Conservation (phyloP, 78 protist genomes). For the Protostelium mycophagum region DNA sequence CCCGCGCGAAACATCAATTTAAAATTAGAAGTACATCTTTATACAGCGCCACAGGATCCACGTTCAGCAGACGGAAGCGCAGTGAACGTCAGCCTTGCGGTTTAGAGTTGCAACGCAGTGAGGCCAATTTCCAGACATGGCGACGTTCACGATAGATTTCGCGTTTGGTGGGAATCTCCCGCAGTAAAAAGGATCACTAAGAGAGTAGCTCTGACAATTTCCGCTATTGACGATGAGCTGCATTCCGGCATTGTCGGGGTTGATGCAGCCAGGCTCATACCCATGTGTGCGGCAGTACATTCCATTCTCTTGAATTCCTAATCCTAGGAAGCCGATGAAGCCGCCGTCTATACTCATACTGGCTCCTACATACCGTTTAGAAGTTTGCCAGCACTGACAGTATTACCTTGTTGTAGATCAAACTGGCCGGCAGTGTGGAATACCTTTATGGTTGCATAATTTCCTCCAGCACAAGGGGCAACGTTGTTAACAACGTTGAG, state of each 20-base stretch:
- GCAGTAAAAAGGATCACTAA: neutral
- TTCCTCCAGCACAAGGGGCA: neutral
- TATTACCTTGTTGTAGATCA: neutral
- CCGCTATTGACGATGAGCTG: neutral
- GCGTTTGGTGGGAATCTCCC: neutral
- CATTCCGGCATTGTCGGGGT: conserved; percentile 7
- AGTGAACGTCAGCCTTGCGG: too few relatives aligned
- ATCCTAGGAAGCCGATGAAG: neutral
- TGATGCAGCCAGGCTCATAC: neutral
- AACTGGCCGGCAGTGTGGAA: neutral
- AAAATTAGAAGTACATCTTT: too few relatives aligned
- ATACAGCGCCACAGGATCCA: too few relatives aligned
- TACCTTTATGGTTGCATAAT: neutral
- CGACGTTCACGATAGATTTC: neutral
- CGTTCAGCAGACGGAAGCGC: too few relatives aligned
- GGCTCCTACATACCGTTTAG: neutral
- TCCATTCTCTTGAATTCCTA: neutral
- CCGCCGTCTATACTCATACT: neutral
- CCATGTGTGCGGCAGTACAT: conserved; percentile 1
- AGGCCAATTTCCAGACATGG: neutral
- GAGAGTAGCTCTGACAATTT: neutral
- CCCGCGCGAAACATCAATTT: too few relatives aligned
- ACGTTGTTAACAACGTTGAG: neutral
- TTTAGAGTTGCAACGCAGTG: neutral
- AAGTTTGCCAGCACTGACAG: too few relatives aligned